Conservation (phyloP, 495 filamentous ascomycete species). For the Echria macrotheca region DNA sequence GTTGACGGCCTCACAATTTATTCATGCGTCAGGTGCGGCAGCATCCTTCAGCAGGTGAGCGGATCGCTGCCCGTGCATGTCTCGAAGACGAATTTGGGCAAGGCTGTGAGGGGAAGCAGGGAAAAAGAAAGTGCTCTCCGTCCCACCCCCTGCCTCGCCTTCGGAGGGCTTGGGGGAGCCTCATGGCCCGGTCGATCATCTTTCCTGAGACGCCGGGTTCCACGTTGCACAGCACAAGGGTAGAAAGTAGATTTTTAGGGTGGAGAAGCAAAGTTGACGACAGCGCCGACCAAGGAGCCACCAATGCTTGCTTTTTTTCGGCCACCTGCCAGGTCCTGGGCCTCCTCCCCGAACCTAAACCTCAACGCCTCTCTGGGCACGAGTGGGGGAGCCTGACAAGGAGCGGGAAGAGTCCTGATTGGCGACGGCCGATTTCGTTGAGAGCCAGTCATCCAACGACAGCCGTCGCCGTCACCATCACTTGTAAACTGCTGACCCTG, state of each 20-base stretch:
- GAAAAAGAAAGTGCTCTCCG: background rate
- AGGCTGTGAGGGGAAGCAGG: background rate
- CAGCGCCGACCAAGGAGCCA: slow-evolving; percentile 6
- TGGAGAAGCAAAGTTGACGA: slow-evolving; percentile 11
- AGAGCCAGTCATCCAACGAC: background rate
- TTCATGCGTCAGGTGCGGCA: slow-evolving; percentile 23
- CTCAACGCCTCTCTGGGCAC: slow-evolving; percentile 17
- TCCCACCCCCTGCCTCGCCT: background rate
- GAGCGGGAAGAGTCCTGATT: slow-evolving; percentile 13
- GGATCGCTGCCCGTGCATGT: background rate
- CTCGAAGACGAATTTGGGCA: background rate
- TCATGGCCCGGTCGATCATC: slow-evolving; percentile 14
- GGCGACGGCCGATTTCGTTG: slow-evolving; percentile 1
- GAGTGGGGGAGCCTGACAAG: background rate
- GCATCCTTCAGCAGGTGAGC: slow-evolving; percentile 2
- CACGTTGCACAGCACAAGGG: slow-evolving; percentile 12
- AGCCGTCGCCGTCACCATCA: background rate
- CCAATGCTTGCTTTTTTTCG: slow-evolving; percentile 8
- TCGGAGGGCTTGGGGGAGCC: slow-evolving; percentile 10
- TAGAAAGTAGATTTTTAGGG: background rate
- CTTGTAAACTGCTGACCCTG: too few species aligned
- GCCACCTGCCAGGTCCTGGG: background rate
- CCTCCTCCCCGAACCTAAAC: slow-evolving; percentile 20
- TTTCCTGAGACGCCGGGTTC: slow-evolving; percentile 13
- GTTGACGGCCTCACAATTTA: slow-evolving; percentile 12